A percentile compares a stretch with the other conserved stretches of the same genome.
These are phyloP conservation scores for Torulaspora franciscae DNA, from an alignment of 805 yeast genomes.

Conservation along the genomic window DNA sequence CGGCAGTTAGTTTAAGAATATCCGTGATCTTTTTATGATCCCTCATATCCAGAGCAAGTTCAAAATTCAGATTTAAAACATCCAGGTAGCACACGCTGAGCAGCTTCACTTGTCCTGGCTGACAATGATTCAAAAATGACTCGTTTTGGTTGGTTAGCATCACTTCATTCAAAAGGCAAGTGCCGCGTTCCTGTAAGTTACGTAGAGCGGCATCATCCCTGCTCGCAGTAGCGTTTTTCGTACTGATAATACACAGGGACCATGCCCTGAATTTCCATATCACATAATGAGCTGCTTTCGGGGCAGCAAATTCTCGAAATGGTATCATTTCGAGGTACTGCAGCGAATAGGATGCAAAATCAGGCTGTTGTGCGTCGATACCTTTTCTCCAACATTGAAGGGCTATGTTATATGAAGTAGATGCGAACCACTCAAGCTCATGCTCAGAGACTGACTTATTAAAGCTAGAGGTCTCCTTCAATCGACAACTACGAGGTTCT, in stretches of 20 bases:
- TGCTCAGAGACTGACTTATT: conserved; percentile 24
- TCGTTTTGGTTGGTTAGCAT: conserved; percentile 11
- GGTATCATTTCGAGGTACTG: conserved; percentile 21
- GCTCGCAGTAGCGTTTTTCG: conserved; percentile 1
- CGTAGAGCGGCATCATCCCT: conserved; percentile 2
- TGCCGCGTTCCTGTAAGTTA: conserved; percentile 3
- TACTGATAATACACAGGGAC: conserved; percentile 17
- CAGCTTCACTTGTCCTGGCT: conserved; percentile 11
- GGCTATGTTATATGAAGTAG: conserved; percentile 35
- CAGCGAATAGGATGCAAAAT: conserved; percentile 22
- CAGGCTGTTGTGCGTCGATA: conserved; percentile 2
- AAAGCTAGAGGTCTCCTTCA: conserved; percentile 1
- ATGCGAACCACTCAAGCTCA: conserved; percentile 42
- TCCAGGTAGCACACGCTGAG: conserved; percentile 25
- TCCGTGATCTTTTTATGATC: conserved; percentile 22
- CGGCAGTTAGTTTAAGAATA: conserved; percentile 20
- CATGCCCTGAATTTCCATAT: conserved; percentile 26
- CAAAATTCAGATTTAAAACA: conserved; percentile 23
- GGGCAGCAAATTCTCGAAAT: conserved; percentile 19
- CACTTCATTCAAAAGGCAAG: conserved; percentile 7
- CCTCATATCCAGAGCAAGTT: conserved; percentile 23
- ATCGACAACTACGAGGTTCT: background rate
- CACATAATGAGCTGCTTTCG: conserved; percentile 23
- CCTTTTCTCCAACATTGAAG: conserved; percentile 24
- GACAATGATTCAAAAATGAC: conserved; percentile 10